Base-by-base conservation (phyloP, 805 yeast genomes). In the Wickerhamomyces subpelliculosus region DNA sequence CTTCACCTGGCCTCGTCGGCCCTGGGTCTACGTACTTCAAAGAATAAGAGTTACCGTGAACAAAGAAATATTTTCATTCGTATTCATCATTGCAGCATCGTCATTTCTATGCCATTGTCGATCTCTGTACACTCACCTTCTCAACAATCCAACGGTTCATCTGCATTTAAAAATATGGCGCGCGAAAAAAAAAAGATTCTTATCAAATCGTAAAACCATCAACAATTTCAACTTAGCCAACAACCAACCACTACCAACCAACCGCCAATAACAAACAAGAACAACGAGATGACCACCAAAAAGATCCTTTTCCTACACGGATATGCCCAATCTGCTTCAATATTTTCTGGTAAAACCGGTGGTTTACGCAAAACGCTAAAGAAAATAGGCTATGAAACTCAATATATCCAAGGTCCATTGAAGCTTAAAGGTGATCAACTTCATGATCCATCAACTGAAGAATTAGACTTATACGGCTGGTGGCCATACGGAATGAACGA, bases 231-330 rank as follows among this genome's bases (percentile, higher is more conserved):
- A n/a, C n/a, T n/a, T n/a, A n/a, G n/a, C n/a, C n/a, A n/a, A n/a
- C n/a, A n/a, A n/a, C n/a, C n/a, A 18, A 18, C 21, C 12, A 26
- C 8, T 6, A 13, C 24, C 5, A 20, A 13, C 20, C 16, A 17
- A 13, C 24, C 5, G 9, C 6, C 20, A 9, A 17, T 6, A 28
- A 18, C 31, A 28, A n/a, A 4, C 16, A 16, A 8, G 17, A n/a
- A 25, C 32, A n/a, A 14, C 11, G 27, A 13, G 2, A 48, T 47
- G 54, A 20, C 22, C 9, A 11, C 46, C 4, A 60, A 54, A 39
- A 80, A 79, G 48, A 70, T 90, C 22, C 67, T 90, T 12, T 87
- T 90, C 66, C 67, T 90, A 10, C 98, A 90, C 52, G 98, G 98
- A 1, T 87, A 75, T 58, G 84, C 87, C 1, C 96, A 90, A 63